Base-by-base conservation (phyloP, 2,329 filamentous ascomycete species). In the Sporothrix mexicana region DNA sequence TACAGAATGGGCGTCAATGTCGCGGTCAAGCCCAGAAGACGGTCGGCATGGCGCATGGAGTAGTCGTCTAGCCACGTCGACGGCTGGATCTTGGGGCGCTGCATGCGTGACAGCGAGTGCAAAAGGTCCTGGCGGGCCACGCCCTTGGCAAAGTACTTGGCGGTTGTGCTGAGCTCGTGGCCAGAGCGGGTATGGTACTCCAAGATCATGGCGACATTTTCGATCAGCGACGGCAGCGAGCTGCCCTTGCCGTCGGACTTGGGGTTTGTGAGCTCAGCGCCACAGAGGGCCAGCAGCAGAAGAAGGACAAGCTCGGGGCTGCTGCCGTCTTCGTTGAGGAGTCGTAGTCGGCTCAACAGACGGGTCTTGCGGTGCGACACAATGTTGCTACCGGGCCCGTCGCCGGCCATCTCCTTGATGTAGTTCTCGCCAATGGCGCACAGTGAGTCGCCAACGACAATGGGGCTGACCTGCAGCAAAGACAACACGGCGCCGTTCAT, bases 251-350 rank as follows among this genome's bases (percentile, higher is more conserved):
- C 74, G 30, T 75, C 73, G 2, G 74, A 70, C n/a, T 72, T 47
- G 45, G 74, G 72, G 62, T 74, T 72, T 1, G 71, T 74, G 1
- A 74, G 73, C 66, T 82, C 79, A 1, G 74, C 74, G 6, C 74
- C 74, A 43, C 74, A 75, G 8, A 75, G 67, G 3, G 67, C 73
- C 45, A 75, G 68, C 53, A 75, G 51, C 45, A 74, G 25, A 17
- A 75, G 72, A 51, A 75, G 66, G 1, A 74, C 73, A 10, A 75
- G 55, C 15, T 75, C 74, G 5, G 74, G 73, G 51, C 61, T 66
- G 41, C 41, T 66, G 36, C 68, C 74, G 25, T 74, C 64, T 41
- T 74, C 62, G 72, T 74, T 74, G 23, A 72, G 67, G 6, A 68
- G n/a, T 1, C 67, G 71, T 41, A 75, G 61, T 4, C 74, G 74